Evolutionary conservation across 768 basidiomycete species (phyloP).

Genomic region (Leccinum variicolor): DNA sequence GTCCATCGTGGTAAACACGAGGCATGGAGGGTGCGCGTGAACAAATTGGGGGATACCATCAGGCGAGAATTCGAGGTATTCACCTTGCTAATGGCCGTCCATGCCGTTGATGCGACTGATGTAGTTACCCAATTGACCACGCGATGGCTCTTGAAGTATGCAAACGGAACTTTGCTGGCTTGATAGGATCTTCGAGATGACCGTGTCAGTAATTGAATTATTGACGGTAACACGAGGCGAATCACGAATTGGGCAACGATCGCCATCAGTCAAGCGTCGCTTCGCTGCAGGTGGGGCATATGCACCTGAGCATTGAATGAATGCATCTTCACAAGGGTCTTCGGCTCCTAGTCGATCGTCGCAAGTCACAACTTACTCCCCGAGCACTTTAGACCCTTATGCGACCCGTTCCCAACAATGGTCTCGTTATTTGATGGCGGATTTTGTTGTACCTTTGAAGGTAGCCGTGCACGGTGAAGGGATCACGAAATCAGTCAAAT

Average conservation of each 20-base stretch:
- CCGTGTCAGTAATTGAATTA: constrained; percentile 9
- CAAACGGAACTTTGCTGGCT: constrained; percentile 4
- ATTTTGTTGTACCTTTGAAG: constrained; percentile 4
- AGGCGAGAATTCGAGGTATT: constrained; percentile 9
- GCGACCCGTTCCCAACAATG: background rate
- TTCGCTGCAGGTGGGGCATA: constrained; percentile 12
- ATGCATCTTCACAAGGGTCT: constrained; percentile 10
- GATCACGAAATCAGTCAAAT: constrained; percentile 4
- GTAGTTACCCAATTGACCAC: constrained; percentile 1
- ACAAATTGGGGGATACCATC: constrained; percentile 9
- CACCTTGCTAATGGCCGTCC: constrained; percentile 9
- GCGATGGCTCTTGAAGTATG: background rate
- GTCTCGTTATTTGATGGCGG: constrained; percentile 1
- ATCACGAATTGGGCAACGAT: constrained; percentile 12
- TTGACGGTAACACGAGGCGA: constrained; percentile 21
- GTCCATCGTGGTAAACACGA: constrained; percentile 33
- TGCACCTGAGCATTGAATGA: constrained; percentile 1
- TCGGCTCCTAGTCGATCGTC: constrained; percentile 10
- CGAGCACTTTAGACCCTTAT: constrained; percentile 9
- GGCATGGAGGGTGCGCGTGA: constrained; percentile 18
- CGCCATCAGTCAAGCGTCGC: constrained; percentile 19
- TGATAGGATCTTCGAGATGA: constrained; percentile 14
- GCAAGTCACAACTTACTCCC: constrained; percentile 6
- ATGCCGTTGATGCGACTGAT: constrained; percentile 8
- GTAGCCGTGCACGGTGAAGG: constrained; percentile 14